Evolutionary conservation across 768 basidiomycete genomes (phyloP), one percentile per base, ranked within the genome.

Genomic region (Suillus tomentosus): DNA sequence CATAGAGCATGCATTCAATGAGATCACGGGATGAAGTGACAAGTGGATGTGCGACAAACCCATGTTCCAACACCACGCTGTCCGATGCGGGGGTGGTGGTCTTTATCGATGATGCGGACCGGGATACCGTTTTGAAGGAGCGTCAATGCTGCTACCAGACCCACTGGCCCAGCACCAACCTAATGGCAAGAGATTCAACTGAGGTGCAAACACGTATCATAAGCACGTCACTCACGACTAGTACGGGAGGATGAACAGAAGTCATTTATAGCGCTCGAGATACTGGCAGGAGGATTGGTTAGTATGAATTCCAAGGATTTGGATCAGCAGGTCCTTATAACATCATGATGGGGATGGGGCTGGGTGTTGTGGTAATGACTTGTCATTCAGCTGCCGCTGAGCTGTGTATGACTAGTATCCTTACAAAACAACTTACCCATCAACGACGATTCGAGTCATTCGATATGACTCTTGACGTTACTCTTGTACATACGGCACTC

Each of bases 41-140:
- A 15, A 7, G 54, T n/a, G 10, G 17, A 53, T 48, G 34, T 37
- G 15, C 40, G 66, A 63, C 70, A 17, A 37, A 78, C 78, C 73
- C 77, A 75, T 22, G 80, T 74, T 22, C 74, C 78, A 10, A 76
- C 71, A 15, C 78, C 79, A 9, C 80, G 76, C 62, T 79, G 75
- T 3, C 81, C 80, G 11, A 78, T 64, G 31, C 74, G 74, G 13
- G 72, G 75, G 9, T 71, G 56, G 0, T 73, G 64, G 17, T 65
- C 64, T 42, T 62, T 65, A 4, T 63, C 51, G 15, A 65, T 65
- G 54, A 65, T 65, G 24, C 64, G 64, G 34, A 65, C 66, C 22
- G 60, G 34, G 37, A 64, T 62, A 17, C 39, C 64, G 36, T 66
- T 66, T 48, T 57, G 60, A 31, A 65, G 42, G 24, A 65, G 61